Evolutionary conservation across 2,329 filamentous ascomycete genomes (phyloP).

Genomic region (Delphinella strobiligena): DNA sequence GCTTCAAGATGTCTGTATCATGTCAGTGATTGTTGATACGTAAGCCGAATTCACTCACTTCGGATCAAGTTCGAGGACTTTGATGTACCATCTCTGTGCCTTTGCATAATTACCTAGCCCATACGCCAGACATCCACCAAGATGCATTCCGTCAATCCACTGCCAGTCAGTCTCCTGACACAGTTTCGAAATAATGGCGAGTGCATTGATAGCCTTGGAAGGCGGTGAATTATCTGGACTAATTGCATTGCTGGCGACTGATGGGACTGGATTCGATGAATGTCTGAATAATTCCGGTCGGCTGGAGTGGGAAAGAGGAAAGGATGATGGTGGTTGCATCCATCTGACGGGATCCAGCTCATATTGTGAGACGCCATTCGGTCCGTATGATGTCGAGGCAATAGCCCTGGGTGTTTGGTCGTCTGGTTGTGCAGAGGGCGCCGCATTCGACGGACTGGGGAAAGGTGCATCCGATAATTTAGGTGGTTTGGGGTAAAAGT

Average conservation of each 20-base stretch:
- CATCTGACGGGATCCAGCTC: conserved; percentile 19
- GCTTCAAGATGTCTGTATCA: conserved; percentile 87
- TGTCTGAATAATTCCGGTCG: conserved; percentile 12
- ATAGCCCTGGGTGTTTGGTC: neutral
- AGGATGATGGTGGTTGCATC: conserved; percentile 20
- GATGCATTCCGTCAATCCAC: conserved; percentile 86
- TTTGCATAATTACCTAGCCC: conserved; percentile 74
- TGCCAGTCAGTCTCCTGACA: conserved; percentile 73
- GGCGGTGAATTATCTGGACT: conserved; percentile 24
- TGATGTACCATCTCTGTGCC: conserved; percentile 61
- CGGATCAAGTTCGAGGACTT: conserved; percentile 49
- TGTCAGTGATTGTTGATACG: too few relatives aligned
- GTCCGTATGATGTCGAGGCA: neutral
- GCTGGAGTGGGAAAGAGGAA: conserved; percentile 6
- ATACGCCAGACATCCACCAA: conserved; percentile 86
- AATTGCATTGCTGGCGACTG: conserved; percentile 20
- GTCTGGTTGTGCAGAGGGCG: neutral
- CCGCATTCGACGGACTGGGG: neutral
- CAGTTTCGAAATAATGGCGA: conserved; percentile 60
- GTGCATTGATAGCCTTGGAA: conserved; percentile 50
- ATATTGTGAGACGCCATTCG: conserved; percentile 6
- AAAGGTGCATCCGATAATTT: conserved; percentile 37
- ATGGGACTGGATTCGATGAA: conserved; percentile 20
- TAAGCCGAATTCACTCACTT: too few relatives aligned
- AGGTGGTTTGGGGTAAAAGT: conserved; percentile 50